phyloP scores from a whole-genome alignment of 2,329 filamentous ascomycete species.

The Epichloe elymi region DNA sequence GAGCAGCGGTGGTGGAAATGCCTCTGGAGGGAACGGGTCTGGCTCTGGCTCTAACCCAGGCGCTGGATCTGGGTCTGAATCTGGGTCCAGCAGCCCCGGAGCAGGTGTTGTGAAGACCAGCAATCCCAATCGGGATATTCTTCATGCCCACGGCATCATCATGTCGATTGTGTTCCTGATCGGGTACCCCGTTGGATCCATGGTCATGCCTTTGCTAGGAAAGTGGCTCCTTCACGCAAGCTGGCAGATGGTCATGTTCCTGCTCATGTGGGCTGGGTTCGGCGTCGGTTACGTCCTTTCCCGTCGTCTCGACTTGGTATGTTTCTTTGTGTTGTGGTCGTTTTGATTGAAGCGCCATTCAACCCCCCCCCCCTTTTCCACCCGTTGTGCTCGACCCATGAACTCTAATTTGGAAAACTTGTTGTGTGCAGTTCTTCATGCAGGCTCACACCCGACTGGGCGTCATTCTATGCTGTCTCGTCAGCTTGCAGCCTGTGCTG shows the following conservation, averaged over 20 bases:
- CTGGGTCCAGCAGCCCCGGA: not conserved
- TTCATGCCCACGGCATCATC: conserved; percentile 42
- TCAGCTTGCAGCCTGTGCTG: conserved; percentile 44
- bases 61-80: not conserved
- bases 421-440: conserved; percentile 32
- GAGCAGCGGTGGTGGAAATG: conserved; percentile 1
- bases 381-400: no score
- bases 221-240: conserved; percentile 44
- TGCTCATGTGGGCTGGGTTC: conserved; percentile 48
- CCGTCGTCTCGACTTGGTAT: conserved; percentile 27
- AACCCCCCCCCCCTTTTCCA: no score
- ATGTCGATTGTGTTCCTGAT: conserved; percentile 47
- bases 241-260: conserved; percentile 40
- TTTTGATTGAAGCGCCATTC: not conserved
- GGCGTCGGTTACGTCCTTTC: conserved; percentile 40
- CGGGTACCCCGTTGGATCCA: conserved; percentile 46
- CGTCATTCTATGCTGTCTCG: conserved; percentile 36
- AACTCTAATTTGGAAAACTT: no score
- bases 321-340: conserved; percentile 11
- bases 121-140: conserved; percentile 14
- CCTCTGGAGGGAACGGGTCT: conserved; percentile 6
- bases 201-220: conserved; percentile 45
- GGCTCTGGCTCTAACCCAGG: not conserved
- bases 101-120: conserved; percentile 1
- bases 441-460: conserved; percentile 43